Base-by-base conservation (phyloP, 164 flowering plant genomes). In the Euptelea pleiosperma region DNA sequence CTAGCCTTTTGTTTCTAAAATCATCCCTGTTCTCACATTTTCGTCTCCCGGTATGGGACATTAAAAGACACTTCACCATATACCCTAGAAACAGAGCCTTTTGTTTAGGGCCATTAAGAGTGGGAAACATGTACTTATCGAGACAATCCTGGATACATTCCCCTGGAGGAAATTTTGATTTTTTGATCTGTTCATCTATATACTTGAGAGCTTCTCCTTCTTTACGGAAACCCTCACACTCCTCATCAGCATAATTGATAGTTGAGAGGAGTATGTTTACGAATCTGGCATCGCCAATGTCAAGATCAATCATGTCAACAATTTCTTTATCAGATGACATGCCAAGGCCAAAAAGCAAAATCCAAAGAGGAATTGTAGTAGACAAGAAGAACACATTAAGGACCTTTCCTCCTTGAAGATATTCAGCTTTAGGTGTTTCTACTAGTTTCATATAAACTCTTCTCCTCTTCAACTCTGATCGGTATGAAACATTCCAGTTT, bases 41-140 rank as follows among this genome's bases (percentile, higher is more conserved):
- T 77, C 93, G 70, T 76, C 64, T 73, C 15, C 97, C 96, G 48
- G 70, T 58, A 62, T 71, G 82, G 1, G 85, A 83, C 35, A 74
- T 72, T 57, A 87, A 59, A 15, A 90, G 88, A 64, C 83, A 78
- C 66, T 90, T 93, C 5, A 87, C 91, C 96, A 93, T 90, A 60
- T 93, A 90, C 0, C 76, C 96, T 40, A 93, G 83, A 68, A 82
- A 89, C n/a, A 77, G 71, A 22, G 96, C 93, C 72, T 93, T 93
- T 40, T 70, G 80, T 58, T 61, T 77, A 18, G 5, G 18, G 26
- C 74, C 67, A 33, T 4, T 41, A 18, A 87, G 80, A 54, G 61
- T 57, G 8, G 98, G 85, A 68, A 93, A 90, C 22, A 93, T 50
- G 57, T 74, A 74, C n/a, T 35, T 60, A 31, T 34, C 58, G 0